phyloP scores from a whole-genome alignment of 2,329 filamentous ascomycete genomes.

The Claviceps sp. region DNA sequence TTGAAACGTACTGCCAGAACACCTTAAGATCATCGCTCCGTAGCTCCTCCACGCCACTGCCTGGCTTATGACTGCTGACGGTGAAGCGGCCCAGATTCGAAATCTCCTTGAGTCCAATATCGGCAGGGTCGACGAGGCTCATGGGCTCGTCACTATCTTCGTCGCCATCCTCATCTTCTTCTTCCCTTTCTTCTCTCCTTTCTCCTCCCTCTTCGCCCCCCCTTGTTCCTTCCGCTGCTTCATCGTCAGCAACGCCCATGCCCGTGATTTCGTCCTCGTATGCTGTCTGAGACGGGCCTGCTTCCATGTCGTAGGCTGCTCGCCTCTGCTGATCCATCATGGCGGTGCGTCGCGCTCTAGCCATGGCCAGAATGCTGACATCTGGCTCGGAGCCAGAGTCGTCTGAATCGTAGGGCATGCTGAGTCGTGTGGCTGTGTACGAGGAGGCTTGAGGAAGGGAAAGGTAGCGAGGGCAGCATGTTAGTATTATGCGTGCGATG shows the following conservation, averaged over 20 bases:
- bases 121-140: conserved; percentile 37
- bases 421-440: conserved; percentile 19
- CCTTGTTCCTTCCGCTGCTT: conserved; percentile 19
- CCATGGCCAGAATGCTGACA: conserved; percentile 22
- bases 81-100: conserved; percentile 74
- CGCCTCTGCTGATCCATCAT: conserved; percentile 14
- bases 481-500: background rate
- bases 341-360: conserved; percentile 13
- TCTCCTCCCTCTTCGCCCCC: conserved; percentile 18
- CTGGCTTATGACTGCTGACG: conserved; percentile 69
- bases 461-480: conserved; percentile 7
- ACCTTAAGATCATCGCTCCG: conserved; percentile 57
- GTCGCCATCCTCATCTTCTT: conserved; percentile 24
- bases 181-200: conserved; percentile 12
- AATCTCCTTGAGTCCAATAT: conserved; percentile 61
- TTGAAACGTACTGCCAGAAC: conserved; percentile 61
- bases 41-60: conserved; percentile 64
- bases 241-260: conserved; percentile 12
- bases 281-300: conserved; percentile 16
- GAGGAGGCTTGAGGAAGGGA: conserved; percentile 14
- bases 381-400: conserved; percentile 25
- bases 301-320: conserved; percentile 15
- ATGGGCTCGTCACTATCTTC: conserved; percentile 23
- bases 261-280: conserved; percentile 20
- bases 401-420: conserved; percentile 24